phyloP scores from a whole-genome alignment of 257 asterid genomes.

The Paulownia fortunei region DNA sequence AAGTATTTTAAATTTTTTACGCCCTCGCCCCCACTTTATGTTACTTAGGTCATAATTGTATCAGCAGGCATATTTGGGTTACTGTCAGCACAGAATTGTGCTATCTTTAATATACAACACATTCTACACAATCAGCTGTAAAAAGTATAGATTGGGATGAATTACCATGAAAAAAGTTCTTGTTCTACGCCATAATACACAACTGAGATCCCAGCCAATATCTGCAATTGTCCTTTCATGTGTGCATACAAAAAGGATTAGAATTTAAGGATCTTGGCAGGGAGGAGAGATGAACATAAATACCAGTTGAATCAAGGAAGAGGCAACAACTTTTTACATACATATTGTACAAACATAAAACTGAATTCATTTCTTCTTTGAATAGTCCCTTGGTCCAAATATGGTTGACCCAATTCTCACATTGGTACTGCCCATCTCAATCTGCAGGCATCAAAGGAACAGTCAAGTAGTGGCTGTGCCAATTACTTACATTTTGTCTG shows the following conservation, averaged over 20 bases:
- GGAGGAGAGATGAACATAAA: not conserved
- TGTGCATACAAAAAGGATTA: not conserved
- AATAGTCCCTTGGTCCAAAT: slow-evolving; percentile 85
- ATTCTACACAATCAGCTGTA: not conserved
- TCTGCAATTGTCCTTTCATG: not conserved
- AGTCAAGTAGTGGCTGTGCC: not conserved
- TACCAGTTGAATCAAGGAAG: not conserved
- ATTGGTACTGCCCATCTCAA: slow-evolving; percentile 87
- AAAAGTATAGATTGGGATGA: not conserved
- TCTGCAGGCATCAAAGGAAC: slow-evolving; percentile 52
- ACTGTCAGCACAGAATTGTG: not conserved
- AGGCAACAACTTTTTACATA: not conserved
- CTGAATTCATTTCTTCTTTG: slow-evolving; percentile 55
- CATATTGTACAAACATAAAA: not conserved
- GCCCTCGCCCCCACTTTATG: no score
- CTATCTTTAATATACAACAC: not conserved
- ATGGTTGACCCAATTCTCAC: slow-evolving; percentile 91
- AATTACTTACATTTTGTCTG: not conserved
- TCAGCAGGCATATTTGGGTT: no score
- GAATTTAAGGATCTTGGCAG: not conserved
- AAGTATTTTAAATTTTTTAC: no score
- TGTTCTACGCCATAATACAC: not conserved
- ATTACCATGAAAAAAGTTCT: not conserved
- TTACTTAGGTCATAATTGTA: no score
- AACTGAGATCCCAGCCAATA: not conserved